A percentile compares a stretch with the other conserved stretches of the same genome.
These are phyloP conservation scores for Xylaria digitata DNA, from an alignment of 2,329 filamentous ascomycete species.

Conservation along the genomic window DNA sequence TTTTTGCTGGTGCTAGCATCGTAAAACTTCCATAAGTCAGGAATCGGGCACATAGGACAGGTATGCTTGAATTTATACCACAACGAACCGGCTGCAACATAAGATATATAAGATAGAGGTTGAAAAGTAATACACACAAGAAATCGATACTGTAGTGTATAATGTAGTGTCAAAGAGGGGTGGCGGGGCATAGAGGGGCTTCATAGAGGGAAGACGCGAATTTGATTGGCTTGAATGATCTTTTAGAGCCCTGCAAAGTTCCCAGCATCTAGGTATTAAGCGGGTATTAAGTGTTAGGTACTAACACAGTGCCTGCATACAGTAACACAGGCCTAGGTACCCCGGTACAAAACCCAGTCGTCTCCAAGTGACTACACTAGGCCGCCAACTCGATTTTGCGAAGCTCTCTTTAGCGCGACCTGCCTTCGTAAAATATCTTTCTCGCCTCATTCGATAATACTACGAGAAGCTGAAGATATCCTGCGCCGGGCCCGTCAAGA, in stretches of 20 bases:
- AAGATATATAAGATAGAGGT: too few relatives aligned
- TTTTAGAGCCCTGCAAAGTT: slow-evolving; percentile 6
- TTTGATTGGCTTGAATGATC: slow-evolving; percentile 3
- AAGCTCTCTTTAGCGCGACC: slow-evolving; percentile 31
- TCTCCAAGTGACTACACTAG: too few relatives aligned
- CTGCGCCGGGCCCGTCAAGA: neutral
- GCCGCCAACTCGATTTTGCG: slow-evolving; percentile 15
- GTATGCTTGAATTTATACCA: too few relatives aligned
- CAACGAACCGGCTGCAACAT: too few relatives aligned
- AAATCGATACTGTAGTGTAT: too few relatives aligned
- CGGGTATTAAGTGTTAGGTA: too few relatives aligned
- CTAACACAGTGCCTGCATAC: neutral
- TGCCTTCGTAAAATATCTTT: slow-evolving; percentile 36
- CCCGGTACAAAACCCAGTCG: too few relatives aligned
- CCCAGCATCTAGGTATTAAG: neutral
- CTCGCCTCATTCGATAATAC: slow-evolving; percentile 1
- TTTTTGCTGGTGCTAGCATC: too few relatives aligned
- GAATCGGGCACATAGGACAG: too few relatives aligned
- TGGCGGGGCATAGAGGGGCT: slow-evolving; percentile 26
- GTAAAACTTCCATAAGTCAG: too few relatives aligned
- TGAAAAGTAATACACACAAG: too few relatives aligned
- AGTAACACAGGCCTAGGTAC: neutral
- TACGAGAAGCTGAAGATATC: neutral
- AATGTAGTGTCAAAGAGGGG: too few relatives aligned
- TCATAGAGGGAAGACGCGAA: neutral